Percentiles rank a stretch among this genome's conserved stretches.
These are phyloP conservation scores for Lachancea cidri DNA, from an alignment of 805 yeast species.

Conservation along the genomic window DNA sequence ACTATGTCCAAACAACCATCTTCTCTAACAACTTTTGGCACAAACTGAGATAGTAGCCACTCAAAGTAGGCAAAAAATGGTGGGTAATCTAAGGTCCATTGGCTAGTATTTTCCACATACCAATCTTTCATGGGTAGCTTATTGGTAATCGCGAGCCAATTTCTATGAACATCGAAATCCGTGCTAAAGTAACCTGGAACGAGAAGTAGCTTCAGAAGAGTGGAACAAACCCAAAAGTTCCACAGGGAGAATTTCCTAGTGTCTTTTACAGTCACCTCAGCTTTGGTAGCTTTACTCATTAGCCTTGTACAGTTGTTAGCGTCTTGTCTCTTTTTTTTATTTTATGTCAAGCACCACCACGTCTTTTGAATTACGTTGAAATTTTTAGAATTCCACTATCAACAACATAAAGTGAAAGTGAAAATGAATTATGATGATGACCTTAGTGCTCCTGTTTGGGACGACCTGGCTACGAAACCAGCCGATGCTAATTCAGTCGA, in stretches of 20 bases:
- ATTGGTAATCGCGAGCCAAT: constrained; percentile 91
- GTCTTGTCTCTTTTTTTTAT: background rate
- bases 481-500: constrained; percentile 9
- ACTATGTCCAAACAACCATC: constrained; percentile 80
- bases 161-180: constrained; percentile 95
- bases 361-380: background rate
- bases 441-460: constrained; percentile 33
- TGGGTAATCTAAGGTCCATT: constrained; percentile 97
- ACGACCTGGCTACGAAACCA: constrained; percentile 20
- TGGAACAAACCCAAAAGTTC: constrained; percentile 63
- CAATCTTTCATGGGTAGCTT: constrained; percentile 69
- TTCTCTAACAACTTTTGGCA: constrained; percentile 52
- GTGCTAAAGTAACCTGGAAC: constrained; percentile 85
- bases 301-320: background rate
- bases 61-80: constrained; percentile 97
- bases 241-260: constrained; percentile 44
- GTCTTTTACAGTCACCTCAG: background rate
- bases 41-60: constrained; percentile 67
- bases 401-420: constrained; percentile 1
- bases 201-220: constrained; percentile 55
- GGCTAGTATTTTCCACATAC: constrained; percentile 74
- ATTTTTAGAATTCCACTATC: background rate
- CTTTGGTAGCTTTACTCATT: background rate
- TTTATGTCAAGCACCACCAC: background rate
- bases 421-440: constrained; percentile 28